A percentile compares a stretch with the other conserved stretches of the same genome.
Conservation (phyloP, 1,139 yeast genomes). For the Hemisphaericaspora subhashii region DNA sequence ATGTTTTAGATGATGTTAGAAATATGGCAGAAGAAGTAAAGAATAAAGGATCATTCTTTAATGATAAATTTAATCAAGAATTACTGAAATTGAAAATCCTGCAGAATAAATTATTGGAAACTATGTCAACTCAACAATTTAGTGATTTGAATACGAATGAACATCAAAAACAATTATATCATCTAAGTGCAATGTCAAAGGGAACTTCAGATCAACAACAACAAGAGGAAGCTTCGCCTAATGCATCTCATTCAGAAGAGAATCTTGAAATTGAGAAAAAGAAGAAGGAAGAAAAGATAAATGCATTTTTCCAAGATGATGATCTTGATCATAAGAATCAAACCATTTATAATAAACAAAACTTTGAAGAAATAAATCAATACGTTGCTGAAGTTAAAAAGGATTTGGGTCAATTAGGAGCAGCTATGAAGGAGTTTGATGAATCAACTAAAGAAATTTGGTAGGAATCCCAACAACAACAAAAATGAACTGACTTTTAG, state of each 20-base stretch:
- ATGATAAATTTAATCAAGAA: constrained; percentile 56
- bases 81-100: constrained; percentile 55
- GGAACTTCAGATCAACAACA: constrained; percentile 4
- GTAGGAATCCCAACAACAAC: no score
- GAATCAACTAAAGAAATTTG: constrained; percentile 38
- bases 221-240: constrained; percentile 2
- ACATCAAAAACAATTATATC: constrained; percentile 27
- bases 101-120: constrained; percentile 60
- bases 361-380: constrained; percentile 39
- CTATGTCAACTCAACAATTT: constrained; percentile 48
- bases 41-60: constrained; percentile 59
- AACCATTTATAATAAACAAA: constrained; percentile 27
- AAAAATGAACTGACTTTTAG: no score
- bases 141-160: constrained; percentile 17
- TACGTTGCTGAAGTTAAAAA: constrained; percentile 38
- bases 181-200: constrained; percentile 10
- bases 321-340: constrained; percentile 12
- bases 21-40: constrained; percentile 59
- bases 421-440: constrained; percentile 44
- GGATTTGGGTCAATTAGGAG: constrained; percentile 35
- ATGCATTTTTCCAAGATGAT: constrained; percentile 22
- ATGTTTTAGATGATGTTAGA: constrained; percentile 79
- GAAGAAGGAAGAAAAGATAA: constrained; percentile 16
- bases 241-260: constrained; percentile 9
- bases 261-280: constrained; percentile 13